A percentile compares a stretch with the other conserved stretches of the same genome.
These are phyloP conservation scores for Rostrohypoxylon terebratum DNA, from an alignment of 495 filamentous ascomycete genomes.

Conservation along the genomic window DNA sequence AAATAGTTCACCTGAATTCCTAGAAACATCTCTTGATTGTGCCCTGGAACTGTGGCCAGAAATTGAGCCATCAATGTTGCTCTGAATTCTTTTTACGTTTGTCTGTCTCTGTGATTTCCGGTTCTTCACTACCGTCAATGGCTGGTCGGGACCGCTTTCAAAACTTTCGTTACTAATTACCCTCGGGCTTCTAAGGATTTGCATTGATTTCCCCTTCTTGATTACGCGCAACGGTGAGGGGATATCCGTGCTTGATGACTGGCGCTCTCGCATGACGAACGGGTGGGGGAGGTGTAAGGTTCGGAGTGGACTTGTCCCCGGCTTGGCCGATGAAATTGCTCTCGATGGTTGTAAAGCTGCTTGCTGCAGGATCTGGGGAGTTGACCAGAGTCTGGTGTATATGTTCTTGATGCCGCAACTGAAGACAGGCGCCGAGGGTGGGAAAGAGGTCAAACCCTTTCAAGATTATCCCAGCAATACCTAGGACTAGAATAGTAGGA, in stretches of 20 bases:
- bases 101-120: conserved; percentile 28
- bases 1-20: conserved; percentile 19
- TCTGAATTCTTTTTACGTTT: conserved; percentile 1
- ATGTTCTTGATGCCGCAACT: conserved; percentile 42
- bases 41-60: conserved; percentile 2
- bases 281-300: conserved; percentile 16
- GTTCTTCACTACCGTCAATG: conserved; percentile 45
- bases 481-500: conserved; percentile 54
- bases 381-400: conserved; percentile 1
- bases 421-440: conserved; percentile 18
- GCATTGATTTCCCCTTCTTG: conserved; percentile 48
- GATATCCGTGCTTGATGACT: conserved; percentile 30
- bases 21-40: background rate
- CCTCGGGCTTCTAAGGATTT: conserved; percentile 42
- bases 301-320: conserved; percentile 23
- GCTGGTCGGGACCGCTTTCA: conserved; percentile 35
- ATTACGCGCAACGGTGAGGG: conserved; percentile 47
- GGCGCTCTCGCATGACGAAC: conserved; percentile 30
- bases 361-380: conserved; percentile 14
- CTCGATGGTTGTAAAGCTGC: conserved; percentile 36
- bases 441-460: conserved; percentile 47
- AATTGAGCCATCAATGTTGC: background rate
- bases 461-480: conserved; percentile 38
- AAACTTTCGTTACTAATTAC: conserved; percentile 41
- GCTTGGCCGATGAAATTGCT: conserved; percentile 52